These are phyloP conservation scores for Posidonia oceanica DNA, from an alignment of 116 monocot genomes.

Conservation along the genomic window DNA sequence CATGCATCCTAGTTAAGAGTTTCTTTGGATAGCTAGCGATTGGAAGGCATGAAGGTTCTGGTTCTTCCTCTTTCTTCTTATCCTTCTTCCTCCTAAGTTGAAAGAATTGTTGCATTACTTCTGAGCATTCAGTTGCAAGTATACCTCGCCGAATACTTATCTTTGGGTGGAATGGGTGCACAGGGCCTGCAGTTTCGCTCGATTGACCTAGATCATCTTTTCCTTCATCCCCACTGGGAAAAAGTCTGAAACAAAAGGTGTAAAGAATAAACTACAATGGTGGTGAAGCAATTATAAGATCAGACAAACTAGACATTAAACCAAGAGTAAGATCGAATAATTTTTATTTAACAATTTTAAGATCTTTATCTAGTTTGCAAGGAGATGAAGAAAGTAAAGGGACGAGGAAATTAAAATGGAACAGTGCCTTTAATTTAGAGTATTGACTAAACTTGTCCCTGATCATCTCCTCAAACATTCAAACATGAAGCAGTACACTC, in stretches of 20 bases:
- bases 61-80: slow-evolving; percentile 21
- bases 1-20: slow-evolving; percentile 49
- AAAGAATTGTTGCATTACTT: slow-evolving; percentile 91
- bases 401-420: too few species aligned
- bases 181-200: slow-evolving; percentile 42
- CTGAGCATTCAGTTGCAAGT: slow-evolving; percentile 64
- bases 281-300: too few species aligned
- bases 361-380: too few species aligned
- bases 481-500: too few species aligned
- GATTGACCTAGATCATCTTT: slow-evolving; percentile 19
- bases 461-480: too few species aligned
- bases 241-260: slow-evolving; percentile 34
- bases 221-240: slow-evolving; percentile 50
- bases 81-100: slow-evolving; percentile 68
- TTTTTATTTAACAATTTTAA: too few species aligned
- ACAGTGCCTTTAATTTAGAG: too few species aligned
- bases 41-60: slow-evolving; percentile 23
- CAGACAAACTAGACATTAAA: not conserved
- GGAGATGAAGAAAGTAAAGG: too few species aligned
- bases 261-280: not conserved
- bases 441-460: too few species aligned
- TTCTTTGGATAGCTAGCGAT: slow-evolving; percentile 36
- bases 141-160: slow-evolving; percentile 64
- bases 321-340: too few species aligned
- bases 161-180: slow-evolving; percentile 93